Conservation (phyloP, 2,329 filamentous ascomycete species). For the Colletotrichum sansevieriae region DNA sequence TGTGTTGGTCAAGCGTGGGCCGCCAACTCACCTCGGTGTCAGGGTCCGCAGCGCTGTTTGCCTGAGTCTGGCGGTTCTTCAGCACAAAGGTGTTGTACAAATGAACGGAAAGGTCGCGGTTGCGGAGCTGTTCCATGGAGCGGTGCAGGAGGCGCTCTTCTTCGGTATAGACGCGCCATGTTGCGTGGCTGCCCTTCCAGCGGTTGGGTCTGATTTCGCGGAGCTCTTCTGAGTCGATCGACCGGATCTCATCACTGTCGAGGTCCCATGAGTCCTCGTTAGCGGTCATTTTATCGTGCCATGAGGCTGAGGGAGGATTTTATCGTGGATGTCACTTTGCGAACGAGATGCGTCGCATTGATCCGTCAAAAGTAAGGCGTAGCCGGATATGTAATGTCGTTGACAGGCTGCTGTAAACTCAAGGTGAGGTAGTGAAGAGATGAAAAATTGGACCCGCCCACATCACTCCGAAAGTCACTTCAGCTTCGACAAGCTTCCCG, state of each 20-base stretch:
- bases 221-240: slow-evolving; percentile 62
- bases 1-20: background rate
- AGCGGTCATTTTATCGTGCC: slow-evolving; percentile 30
- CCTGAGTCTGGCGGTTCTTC: slow-evolving; percentile 60
- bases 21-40: slow-evolving; percentile 11
- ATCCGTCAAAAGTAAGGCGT: too few species aligned
- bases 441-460: slow-evolving; percentile 22
- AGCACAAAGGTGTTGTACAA: slow-evolving; percentile 83
- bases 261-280: slow-evolving; percentile 52
- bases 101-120: slow-evolving; percentile 79
- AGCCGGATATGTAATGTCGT: background rate
- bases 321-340: background rate
- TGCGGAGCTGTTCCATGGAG: slow-evolving; percentile 72
- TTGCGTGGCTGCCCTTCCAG: slow-evolving; percentile 75
- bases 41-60: slow-evolving; percentile 4
- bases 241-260: slow-evolving; percentile 61
- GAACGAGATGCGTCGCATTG: too few species aligned
- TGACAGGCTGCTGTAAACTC: background rate
- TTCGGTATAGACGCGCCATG: slow-evolving; percentile 75
- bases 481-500: background rate
- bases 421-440: slow-evolving; percentile 26
- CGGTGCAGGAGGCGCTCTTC: slow-evolving; percentile 73
- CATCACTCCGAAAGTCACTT: slow-evolving; percentile 18
- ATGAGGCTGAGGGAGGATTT: fast-evolving
- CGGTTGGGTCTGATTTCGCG: slow-evolving; percentile 73